Percentiles rank a stretch among this genome's conserved stretches.
These are phyloP conservation scores for Cardamine chenopodiifolia DNA, from an alignment of 345 rosid species.

Conservation along the genomic window DNA sequence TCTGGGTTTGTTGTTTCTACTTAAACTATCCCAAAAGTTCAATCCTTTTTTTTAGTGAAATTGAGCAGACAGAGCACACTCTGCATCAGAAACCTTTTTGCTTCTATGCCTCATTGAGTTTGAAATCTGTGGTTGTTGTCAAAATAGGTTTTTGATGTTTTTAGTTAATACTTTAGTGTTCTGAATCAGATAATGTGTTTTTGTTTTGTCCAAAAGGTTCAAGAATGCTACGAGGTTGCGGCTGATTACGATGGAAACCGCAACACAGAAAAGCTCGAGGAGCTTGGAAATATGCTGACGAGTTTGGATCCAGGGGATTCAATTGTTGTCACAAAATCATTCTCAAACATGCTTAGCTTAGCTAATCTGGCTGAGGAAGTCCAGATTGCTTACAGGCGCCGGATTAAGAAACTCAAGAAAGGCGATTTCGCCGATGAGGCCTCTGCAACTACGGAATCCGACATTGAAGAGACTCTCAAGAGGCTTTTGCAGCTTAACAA, in stretches of 20 bases:
- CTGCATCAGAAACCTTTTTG: background rate
- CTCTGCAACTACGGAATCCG: constrained; percentile 83
- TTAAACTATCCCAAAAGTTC: background rate
- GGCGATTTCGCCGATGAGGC: constrained; percentile 88
- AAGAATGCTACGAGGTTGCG: constrained; percentile 91
- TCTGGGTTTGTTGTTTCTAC: constrained; percentile 22
- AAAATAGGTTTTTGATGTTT: background rate
- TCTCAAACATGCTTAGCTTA: constrained; percentile 94
- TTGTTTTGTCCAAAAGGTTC: constrained; percentile 58
- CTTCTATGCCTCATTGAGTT: background rate
- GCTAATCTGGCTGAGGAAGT: constrained; percentile 98
- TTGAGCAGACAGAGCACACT: background rate
- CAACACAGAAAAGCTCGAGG: constrained; percentile 70
- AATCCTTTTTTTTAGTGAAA: constrained; percentile 18
- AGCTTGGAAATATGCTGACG: constrained; percentile 83
- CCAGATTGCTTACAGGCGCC: constrained; percentile 84
- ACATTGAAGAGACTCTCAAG: constrained; percentile 92
- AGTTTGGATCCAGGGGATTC: constrained; percentile 94
- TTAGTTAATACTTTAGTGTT: background rate
- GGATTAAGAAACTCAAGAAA: constrained; percentile 76
- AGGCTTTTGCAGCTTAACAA: constrained; percentile 81
- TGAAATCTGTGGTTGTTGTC: background rate
- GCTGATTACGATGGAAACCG: constrained; percentile 92
- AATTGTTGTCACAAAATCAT: constrained; percentile 82
- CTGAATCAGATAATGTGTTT: background rate